Conservation (phyloP, 257 asterid genomes). For the Orobanche coerulescens region DNA sequence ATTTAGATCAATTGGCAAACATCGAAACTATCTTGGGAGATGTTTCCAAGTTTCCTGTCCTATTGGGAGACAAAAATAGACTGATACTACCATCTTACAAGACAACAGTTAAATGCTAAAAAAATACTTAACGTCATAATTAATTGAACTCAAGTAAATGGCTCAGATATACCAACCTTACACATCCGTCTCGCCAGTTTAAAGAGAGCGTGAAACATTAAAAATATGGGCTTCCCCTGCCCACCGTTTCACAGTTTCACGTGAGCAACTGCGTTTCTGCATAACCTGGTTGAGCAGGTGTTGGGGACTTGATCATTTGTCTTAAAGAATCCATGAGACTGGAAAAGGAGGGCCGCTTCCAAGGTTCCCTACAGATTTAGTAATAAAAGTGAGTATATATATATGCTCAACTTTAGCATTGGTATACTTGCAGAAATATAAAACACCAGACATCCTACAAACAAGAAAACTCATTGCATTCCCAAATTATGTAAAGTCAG, state of each 20-base stretch:
- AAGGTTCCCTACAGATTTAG: conserved; percentile 63
- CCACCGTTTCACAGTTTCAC: conserved; percentile 31
- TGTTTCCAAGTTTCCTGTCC: not conserved
- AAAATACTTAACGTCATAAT: not conserved
- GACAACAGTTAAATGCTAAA: not conserved
- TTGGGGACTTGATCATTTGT: conserved; percentile 44
- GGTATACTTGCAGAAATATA: conserved; percentile 7
- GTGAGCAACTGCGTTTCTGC: conserved; percentile 37
- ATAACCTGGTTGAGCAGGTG: conserved; percentile 42
- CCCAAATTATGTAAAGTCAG: not conserved
- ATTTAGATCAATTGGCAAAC: no score
- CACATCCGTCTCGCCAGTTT: conserved; percentile 19
- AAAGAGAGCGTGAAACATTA: conserved; percentile 20
- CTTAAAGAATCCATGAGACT: conserved; percentile 76
- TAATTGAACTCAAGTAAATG: not conserved
- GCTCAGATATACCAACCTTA: conserved; percentile 28
- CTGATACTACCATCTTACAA: not conserved
- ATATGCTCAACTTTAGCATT: not conserved
- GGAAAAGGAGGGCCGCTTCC: conserved; percentile 88
- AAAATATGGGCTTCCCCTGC: conserved; percentile 12
- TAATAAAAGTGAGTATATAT: conserved; percentile 9
- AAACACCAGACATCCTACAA: not conserved
- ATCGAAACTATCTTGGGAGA: not conserved
- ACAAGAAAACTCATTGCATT: not conserved
- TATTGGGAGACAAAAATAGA: not conserved